phyloP scores from a whole-genome alignment of 2,329 filamentous ascomycete genomes.

The Emmonsiellopsis sp. region DNA sequence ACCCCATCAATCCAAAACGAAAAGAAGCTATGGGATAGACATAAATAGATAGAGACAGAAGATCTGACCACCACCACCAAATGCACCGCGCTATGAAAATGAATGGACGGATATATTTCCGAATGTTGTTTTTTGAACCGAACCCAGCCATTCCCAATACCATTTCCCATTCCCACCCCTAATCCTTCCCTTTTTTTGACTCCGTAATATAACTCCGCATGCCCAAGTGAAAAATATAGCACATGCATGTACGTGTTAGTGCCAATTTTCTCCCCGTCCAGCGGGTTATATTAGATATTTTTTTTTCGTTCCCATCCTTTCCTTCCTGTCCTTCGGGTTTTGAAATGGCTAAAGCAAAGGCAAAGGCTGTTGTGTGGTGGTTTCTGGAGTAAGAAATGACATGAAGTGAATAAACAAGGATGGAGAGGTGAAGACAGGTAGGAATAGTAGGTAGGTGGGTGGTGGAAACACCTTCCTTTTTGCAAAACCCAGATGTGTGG shows the following conservation, averaged over 20 bases:
- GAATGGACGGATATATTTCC: neutral
- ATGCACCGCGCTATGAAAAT: no score
- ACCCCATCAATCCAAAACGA: no score
- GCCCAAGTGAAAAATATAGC: neutral
- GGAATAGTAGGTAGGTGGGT: no score
- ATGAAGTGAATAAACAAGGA: neutral
- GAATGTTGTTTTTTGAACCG: neutral
- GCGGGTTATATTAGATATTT: neutral
- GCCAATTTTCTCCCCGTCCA: slow-evolving; percentile 1
- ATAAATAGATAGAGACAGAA: neutral
- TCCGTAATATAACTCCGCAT: neutral
- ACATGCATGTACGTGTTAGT: neutral
- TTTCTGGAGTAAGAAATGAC: neutral
- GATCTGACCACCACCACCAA: no score
- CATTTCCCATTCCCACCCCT: neutral
- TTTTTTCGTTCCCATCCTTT: neutral
- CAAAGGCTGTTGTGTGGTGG: neutral
- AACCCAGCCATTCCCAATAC: neutral
- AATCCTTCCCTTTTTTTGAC: neutral
- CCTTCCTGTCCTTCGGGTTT: neutral
- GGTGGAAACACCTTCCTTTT: no score
- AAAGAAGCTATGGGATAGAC: neutral
- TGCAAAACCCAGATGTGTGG: no score
- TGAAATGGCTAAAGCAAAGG: neutral
- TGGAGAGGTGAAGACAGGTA: no score